Conservation (phyloP, 2,329 filamentous ascomycete species). For the Fusarium subglutinans region DNA sequence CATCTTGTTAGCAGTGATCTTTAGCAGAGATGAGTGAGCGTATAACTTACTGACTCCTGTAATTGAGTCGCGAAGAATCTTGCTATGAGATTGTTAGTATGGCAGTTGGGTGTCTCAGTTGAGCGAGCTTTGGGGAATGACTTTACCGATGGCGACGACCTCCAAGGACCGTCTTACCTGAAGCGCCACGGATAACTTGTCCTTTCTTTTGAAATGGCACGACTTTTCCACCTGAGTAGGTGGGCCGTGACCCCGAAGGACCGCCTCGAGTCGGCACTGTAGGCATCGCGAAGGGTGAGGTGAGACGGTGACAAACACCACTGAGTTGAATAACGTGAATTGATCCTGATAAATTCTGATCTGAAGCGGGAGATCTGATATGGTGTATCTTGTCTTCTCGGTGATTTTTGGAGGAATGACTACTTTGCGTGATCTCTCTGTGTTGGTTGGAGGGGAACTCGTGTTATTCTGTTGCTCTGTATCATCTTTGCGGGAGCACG, state of each 20-base stretch:
- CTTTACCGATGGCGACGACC: constrained; percentile 40
- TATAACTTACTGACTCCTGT: constrained; percentile 59
- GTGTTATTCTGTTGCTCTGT: neutral
- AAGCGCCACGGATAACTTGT: neutral
- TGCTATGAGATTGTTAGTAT: constrained; percentile 47
- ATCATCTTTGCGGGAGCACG: neutral
- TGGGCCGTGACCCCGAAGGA: constrained; percentile 28
- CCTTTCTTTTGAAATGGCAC: constrained; percentile 5
- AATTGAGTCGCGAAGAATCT: constrained; percentile 59
- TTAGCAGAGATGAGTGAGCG: neutral
- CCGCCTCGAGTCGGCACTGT: constrained; percentile 41
- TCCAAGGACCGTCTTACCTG: constrained; percentile 38
- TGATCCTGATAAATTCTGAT: neutral
- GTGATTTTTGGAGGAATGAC: neutral
- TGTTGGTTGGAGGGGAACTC: neutral
- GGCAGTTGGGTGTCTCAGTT: too few relatives aligned
- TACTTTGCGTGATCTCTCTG: neutral
- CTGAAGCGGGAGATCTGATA: too few relatives aligned
- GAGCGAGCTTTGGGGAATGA: neutral
- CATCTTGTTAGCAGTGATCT: neutral
- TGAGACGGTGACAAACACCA: neutral
- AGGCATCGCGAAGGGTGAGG: neutral
- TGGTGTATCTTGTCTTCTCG: neutral
- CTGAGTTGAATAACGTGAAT: neutral
- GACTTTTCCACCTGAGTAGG: neutral